Evolutionary conservation across 2,329 filamentous ascomycete genomes (phyloP), one percentile per base, ranked within the genome.

Genomic region (Xylariaceae sp.): DNA sequence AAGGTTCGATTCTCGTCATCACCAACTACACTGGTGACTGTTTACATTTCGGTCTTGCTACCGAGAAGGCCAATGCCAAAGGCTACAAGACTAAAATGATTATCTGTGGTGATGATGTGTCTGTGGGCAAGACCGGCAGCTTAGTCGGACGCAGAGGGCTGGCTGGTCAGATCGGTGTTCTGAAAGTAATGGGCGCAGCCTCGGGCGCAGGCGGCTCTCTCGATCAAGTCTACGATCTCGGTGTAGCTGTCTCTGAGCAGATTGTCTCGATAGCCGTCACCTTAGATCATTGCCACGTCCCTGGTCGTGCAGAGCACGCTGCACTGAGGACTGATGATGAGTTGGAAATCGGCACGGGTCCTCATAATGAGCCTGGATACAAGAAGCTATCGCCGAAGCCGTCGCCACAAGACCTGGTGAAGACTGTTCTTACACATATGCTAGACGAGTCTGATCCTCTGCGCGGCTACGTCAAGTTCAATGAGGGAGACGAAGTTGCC

Each of bases 1-100:
- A 69, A 58, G 82, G 82, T 35, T 77, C 76, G 2, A 76, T 85
- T 42, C 68, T 85, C 1, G 76, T 85, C 44, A 76, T 84, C 52
- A 83, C 80, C 41, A 86, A 86, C 65, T 84, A 85, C 63, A 84
- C 81, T 0, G 81, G 81, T 42, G 81, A 84, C 63, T 81, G 81
- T 49, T 68, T 84, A 52, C 81, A 84, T 61, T 82, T 83, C 56
- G 80, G 80, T 1, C 67, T 83, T 11, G 81, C 81, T 2, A 76
- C 76, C 44, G 80, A 81, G 56, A 81, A 76, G 65, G 81, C 76
- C 35, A 74, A 74, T 42, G 77, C 78, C 5, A 71, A 68, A 18
- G 80, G 80, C 15, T 75, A 77, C 55, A 73, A 70, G 45, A 78
- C 78, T 55, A 69, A 73, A 48, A 78, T 83, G 63, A 75, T 83